Evolutionary conservation across 2,329 filamentous ascomycete species (phyloP), one percentile per base, ranked within the genome.

Genomic region (Colletotrichum sp.): DNA sequence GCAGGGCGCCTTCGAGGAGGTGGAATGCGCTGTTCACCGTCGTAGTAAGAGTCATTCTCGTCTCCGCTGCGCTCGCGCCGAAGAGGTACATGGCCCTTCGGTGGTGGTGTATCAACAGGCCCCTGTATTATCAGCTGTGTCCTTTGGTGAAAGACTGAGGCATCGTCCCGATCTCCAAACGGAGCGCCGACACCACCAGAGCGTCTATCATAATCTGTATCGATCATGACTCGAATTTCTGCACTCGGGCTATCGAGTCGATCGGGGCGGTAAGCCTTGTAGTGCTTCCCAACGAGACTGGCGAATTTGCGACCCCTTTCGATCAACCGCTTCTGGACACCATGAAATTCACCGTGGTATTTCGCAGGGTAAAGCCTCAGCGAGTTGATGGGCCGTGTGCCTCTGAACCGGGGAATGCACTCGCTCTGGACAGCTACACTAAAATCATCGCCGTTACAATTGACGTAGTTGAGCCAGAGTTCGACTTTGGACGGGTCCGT

Each of bases 371-470:
- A 89, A 5, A 83, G 83, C 28, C 83, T 79, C 4, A 90, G 82
- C 1, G 83, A 81, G 1, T 82, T 82, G 73, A 90, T 88, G 67
- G 83, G 81, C 26, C 82, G 83, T 9, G 86, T 86, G 12, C 88
- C 88, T 10, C 80, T 77, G 70, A 88, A 90, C 8, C 82, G 78
- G 5, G 79, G 74, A 34, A 90, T 85, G 21, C 80, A 71, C 63
- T 87, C 82, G 15, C 76, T 77, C n/a, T 83, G 77, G 7, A 79
- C 73, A 4, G 80, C 79, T 72, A 85, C 85, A 8, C 88, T 87
- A 78, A 90, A 89, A 3, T 80, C 81, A 57, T 83, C 82, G 21
- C 88, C 88, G 70, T 87, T 84, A 80, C 86, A 89, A 52, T 90
- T 87, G 61, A 90, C 83, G 32, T 86, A 84, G 64, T 84, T 81